A percentile compares a stretch with the other conserved stretches of the same genome.
phyloP scores from a whole-genome alignment of 129 eudicot species.

The Lactuca sativa region DNA sequence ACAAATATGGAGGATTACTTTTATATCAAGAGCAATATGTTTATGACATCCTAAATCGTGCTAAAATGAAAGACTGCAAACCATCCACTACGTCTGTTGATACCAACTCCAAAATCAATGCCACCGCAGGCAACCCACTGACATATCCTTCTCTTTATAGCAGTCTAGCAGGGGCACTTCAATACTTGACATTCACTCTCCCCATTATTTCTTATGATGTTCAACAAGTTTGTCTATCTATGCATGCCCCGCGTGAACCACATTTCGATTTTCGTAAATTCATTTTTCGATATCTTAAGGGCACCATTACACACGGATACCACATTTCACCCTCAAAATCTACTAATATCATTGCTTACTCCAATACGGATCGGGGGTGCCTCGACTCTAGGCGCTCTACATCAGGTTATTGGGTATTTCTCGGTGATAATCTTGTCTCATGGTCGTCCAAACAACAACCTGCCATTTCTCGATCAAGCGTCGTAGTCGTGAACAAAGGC shows the following conservation, averaged over 20 bases:
- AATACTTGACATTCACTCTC: not conserved
- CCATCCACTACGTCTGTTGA: not conserved
- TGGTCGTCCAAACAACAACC: too few relatives aligned
- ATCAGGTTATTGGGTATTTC: too few relatives aligned
- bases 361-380: too few relatives aligned
- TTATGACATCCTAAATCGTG: too few relatives aligned
- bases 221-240: too few relatives aligned
- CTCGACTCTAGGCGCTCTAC: too few relatives aligned
- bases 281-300: not conserved
- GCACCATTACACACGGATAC: not conserved
- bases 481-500: too few relatives aligned
- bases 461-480: too few relatives aligned
- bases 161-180: not conserved
- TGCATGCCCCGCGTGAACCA: too few relatives aligned
- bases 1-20: not conserved
- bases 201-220: not conserved
- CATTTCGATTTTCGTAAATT: not conserved
- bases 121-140: not conserved
- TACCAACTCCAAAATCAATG: constrained; percentile 4
- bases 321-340: not conserved
- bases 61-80: not conserved
- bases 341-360: not conserved
- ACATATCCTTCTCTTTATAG: not conserved
- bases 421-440: too few relatives aligned
- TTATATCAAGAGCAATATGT: not conserved